Evolutionary conservation across 1,139 yeast species (phyloP), one percentile per base, ranked within the genome.

Genomic region (Entelexis paramagnoliae): DNA sequence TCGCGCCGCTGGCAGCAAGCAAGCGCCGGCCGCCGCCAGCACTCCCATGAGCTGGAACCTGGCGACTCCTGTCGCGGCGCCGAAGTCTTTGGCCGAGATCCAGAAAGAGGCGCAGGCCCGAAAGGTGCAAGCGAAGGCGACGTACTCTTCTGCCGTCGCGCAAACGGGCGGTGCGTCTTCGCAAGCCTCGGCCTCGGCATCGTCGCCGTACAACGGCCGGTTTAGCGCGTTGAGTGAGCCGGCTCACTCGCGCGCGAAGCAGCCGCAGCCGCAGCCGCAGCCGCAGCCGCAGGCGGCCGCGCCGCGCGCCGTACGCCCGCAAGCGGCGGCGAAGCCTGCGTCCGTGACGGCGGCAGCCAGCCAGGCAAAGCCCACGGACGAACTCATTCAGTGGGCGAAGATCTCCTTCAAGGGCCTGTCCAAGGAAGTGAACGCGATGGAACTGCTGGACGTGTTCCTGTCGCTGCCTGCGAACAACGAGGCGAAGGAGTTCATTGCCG

Each of bases 321-420:
- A 14, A 19, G 28, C 45, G 6, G 17, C 41, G 17, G 26, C 32
- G 16, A 34, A 40, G 48, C 39, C 43, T 10, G 16, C 41, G 24
- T 48, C 55, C 20, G 45, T 49, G 17, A 60, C 68, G 1, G 48
- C 50, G 2, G 38, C 49, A 13, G 56, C 58, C n/a, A 55, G 24
- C 45, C 19, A 29, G 29, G 62, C 62, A 1, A 48, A 53, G 22
- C 60, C 66, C 45, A 59, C 63, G 38, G 63, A 83, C 63, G 95
- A 86, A 56, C 87, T 89, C 59, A 66, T 88, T 54, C 72, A 76
- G 42, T 91, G 97, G 97, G 87, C 95, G 59, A 79, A 91, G 62
- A 65, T 79, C 10, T 79, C 86, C 58, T 77, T 91, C 74, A 75
- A 76, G 55, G 81, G 77, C 57, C 72, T 91, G 62, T 83, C 85